These are phyloP conservation scores for Globisporangium okanoganense DNA, from an alignment of 352 stramenopile species.

Conservation along the genomic window DNA sequence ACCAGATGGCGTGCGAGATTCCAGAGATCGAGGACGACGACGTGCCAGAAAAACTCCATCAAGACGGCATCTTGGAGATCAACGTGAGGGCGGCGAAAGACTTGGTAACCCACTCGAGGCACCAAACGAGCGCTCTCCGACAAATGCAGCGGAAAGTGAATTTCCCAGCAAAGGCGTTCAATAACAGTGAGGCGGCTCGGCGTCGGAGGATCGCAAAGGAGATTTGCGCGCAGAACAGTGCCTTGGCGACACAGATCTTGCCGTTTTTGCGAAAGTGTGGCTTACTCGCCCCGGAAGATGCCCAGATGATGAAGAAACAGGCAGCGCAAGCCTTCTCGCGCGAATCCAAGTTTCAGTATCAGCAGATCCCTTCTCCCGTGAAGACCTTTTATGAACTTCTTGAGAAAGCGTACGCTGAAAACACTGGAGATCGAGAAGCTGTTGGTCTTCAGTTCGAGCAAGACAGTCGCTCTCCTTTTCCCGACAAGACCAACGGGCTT, in stretches of 20 bases:
- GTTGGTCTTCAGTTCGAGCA: not conserved
- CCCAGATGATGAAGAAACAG: not conserved
- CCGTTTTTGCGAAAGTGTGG: constrained; percentile 18
- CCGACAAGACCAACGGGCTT: not conserved
- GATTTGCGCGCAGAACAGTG: constrained; percentile 38
- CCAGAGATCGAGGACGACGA: constrained; percentile 81
- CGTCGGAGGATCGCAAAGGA: constrained; percentile 25
- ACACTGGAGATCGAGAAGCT: too few relatives aligned
- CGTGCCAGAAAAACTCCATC: constrained; percentile 55
- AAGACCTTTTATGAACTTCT: constrained; percentile 39
- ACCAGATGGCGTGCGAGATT: constrained; percentile 66
- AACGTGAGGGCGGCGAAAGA: constrained; percentile 55
- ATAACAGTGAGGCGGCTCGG: constrained; percentile 17
- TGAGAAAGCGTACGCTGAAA: constrained; percentile 19
- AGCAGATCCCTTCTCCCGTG: constrained; percentile 19
- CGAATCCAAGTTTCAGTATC: constrained; percentile 4
- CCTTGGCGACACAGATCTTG: constrained; percentile 26
- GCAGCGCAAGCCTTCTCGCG: not conserved
- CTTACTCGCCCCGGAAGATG: not conserved
- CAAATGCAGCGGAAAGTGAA: constrained; percentile 26
- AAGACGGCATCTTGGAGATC: constrained; percentile 65
- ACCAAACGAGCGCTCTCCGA: constrained; percentile 5
- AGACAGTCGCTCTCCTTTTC: not conserved
- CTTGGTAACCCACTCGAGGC: constrained; percentile 24
- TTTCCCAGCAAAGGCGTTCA: constrained; percentile 36